These are phyloP conservation scores for Vigna hirtella DNA, from an alignment of 306 rosid genomes.

Conservation along the genomic window DNA sequence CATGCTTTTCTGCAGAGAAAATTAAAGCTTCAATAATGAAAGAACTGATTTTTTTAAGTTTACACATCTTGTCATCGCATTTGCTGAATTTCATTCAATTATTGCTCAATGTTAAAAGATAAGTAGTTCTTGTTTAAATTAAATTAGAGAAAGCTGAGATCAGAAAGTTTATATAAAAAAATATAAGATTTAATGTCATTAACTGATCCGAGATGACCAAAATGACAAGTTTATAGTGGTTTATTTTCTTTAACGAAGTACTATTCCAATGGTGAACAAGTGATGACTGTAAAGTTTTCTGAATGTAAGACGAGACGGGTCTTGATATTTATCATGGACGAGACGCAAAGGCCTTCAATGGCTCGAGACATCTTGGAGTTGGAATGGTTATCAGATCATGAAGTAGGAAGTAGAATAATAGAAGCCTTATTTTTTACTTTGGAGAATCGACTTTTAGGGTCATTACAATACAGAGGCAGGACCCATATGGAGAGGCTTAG, in stretches of 20 bases:
- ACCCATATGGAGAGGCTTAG: background rate
- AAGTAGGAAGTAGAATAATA: too few relatives aligned
- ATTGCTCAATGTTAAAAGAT: background rate
- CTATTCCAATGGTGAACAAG: background rate
- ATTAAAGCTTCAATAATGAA: background rate
- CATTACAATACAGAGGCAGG: background rate
- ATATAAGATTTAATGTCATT: background rate
- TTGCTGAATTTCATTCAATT: constrained; percentile 16
- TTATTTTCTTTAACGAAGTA: background rate
- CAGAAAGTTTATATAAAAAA: background rate
- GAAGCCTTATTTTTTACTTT: background rate
- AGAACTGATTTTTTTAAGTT: background rate
- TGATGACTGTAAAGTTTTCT: background rate
- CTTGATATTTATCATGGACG: background rate
- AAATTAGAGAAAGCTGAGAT: background rate
- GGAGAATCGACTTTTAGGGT: background rate
- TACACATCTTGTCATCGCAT: background rate
- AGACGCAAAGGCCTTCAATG: background rate
- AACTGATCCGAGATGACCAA: background rate
- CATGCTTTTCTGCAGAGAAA: constrained; percentile 33
- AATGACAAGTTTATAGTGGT: background rate
- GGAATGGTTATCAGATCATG: background rate
- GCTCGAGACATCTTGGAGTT: constrained; percentile 1
- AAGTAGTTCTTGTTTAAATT: background rate
- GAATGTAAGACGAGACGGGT: background rate